A percentile compares a stretch with the other conserved stretches of the same genome.
Evolutionary conservation across 805 yeast species (phyloP).

Genomic region (Candida wancherniae): DNA sequence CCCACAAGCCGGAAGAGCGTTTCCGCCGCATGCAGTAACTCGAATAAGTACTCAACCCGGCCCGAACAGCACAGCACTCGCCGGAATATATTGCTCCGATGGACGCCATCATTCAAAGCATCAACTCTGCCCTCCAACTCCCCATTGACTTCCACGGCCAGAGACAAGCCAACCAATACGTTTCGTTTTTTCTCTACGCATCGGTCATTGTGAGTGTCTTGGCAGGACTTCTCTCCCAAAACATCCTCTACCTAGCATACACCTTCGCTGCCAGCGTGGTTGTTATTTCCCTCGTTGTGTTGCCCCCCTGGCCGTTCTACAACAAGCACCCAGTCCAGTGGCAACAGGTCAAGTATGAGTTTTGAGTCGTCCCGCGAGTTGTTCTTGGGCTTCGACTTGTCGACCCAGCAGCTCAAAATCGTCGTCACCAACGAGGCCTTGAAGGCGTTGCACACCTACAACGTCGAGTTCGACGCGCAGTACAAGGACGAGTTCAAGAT

Average conservation of each 20-base stretch:
- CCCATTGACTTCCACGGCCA: conserved; percentile 55
- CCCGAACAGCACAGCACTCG: conserved; percentile 1
- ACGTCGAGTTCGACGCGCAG: conserved; percentile 69
- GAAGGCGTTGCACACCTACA: conserved; percentile 49
- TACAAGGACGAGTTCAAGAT: conserved; percentile 55
- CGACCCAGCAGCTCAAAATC: conserved; percentile 85
- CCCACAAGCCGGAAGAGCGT: too few species aligned
- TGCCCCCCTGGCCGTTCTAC: conserved; percentile 59
- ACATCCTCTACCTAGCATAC: conserved; percentile 35
- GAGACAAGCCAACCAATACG: conserved; percentile 32
- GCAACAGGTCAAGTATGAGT: conserved; percentile 33
- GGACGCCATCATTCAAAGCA: conserved; percentile 14
- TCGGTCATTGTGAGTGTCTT: conserved; percentile 36
- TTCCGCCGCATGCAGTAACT: too few species aligned
- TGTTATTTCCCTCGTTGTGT: conserved; percentile 27
- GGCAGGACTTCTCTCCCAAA: conserved; percentile 45
- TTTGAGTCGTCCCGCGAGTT: conserved; percentile 10
- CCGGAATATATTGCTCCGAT: conserved; percentile 6
- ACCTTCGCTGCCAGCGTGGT: conserved; percentile 34
- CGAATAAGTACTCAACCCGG: conserved; percentile 3
- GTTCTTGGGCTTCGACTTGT: conserved; percentile 75
- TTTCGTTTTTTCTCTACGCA: conserved; percentile 20
- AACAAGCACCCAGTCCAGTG: conserved; percentile 47
- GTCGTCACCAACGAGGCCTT: conserved; percentile 56
- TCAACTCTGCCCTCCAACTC: conserved; percentile 21